Base-by-base conservation (phyloP, 495 filamentous ascomycete species). In the Trichoderma orchidacearum region DNA sequence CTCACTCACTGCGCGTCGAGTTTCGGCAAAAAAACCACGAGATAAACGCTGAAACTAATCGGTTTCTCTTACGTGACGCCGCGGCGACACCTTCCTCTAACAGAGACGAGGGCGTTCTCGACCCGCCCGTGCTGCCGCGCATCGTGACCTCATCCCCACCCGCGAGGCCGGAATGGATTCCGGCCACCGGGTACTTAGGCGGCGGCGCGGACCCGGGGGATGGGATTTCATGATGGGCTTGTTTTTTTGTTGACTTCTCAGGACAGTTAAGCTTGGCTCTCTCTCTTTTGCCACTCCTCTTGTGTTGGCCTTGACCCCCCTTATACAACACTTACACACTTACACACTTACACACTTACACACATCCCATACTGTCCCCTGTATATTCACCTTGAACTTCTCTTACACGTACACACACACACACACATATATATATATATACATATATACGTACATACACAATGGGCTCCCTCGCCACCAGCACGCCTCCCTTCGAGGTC, bases 181-280 rank as follows among this genome's bases (percentile, higher is more conserved):
- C 80, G 80, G 80, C 80, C 79, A 75, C 72, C 59, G 59, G 63
- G 69, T 71, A 76, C 81, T 75, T 80, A 78, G 72, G 72, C 70
- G 56, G 67, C 64, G 54, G 57, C 61, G 61, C 62, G 41, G 63
- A 64, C 68, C 65, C 63, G 64, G 57, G 58, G 60, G 65, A 61
- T 61, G 27, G 23, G 48, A 17, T n/a, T n/a, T n/a, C n/a, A n/a
- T n/a, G n/a, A n/a, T n/a, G n/a, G n/a, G n/a, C n/a, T n/a, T n/a
- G n/a, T n/a, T n/a, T n/a, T n/a, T n/a, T n/a, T n/a, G n/a, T n/a
- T n/a, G 41, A 23, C 21, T 48, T n/a, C 6, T 12, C 21, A 48
- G 41, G 12, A 23, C 41, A n/a, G n/a, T n/a, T n/a, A 23, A 48
- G 17, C 3, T 25, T 25, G 11, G 11, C 18, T 48, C 6, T 48